Evolutionary conservation across 208 protist genomes (phyloP).

Genomic region (Trypanosoma rangeli): DNA sequence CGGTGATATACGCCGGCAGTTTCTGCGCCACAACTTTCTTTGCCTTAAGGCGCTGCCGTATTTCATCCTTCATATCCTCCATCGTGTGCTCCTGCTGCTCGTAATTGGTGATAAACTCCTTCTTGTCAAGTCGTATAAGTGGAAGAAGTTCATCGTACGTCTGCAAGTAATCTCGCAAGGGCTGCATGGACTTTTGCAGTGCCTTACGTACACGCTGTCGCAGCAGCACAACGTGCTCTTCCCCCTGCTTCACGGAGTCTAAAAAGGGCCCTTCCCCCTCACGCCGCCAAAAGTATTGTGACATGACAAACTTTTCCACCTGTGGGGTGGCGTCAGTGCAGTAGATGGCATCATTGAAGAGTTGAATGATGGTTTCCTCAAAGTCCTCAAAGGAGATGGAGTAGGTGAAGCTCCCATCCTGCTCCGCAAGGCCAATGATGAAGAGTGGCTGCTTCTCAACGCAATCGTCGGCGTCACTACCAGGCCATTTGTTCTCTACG

Average conservation of each 20-base stretch:
- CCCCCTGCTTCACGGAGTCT: conserved; percentile 82
- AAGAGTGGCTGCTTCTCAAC: conserved; percentile 94
- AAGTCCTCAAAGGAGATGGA: conserved; percentile 86
- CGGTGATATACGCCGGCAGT: conserved; percentile 89
- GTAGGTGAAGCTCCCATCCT: conserved; percentile 83
- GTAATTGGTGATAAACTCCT: conserved; percentile 86
- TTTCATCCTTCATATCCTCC: conserved; percentile 93
- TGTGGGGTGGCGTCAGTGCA: conserved; percentile 91
- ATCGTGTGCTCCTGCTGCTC: conserved; percentile 80
- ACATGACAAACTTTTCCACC: conserved; percentile 93
- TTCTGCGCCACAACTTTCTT: conserved; percentile 88
- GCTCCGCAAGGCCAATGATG: conserved; percentile 87
- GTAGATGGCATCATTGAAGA: conserved; percentile 88
- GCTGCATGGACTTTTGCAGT: conserved; percentile 70
- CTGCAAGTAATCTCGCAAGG: conserved; percentile 84
- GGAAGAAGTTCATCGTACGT: conserved; percentile 92
- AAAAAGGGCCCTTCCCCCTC: conserved; percentile 91
- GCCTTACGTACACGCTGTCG: conserved; percentile 66
- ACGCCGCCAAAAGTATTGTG: conserved; percentile 92
- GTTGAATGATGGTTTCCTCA: conserved; percentile 79
- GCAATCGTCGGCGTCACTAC: conserved; percentile 90
- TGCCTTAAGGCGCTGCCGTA: conserved; percentile 84
- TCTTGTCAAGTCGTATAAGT: conserved; percentile 85
- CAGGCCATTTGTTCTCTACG: conserved; percentile 89
- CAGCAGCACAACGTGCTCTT: conserved; percentile 78